Base-by-base conservation (phyloP, 768 basidiomycete genomes). In the Brasilioporus rufonigricans region DNA sequence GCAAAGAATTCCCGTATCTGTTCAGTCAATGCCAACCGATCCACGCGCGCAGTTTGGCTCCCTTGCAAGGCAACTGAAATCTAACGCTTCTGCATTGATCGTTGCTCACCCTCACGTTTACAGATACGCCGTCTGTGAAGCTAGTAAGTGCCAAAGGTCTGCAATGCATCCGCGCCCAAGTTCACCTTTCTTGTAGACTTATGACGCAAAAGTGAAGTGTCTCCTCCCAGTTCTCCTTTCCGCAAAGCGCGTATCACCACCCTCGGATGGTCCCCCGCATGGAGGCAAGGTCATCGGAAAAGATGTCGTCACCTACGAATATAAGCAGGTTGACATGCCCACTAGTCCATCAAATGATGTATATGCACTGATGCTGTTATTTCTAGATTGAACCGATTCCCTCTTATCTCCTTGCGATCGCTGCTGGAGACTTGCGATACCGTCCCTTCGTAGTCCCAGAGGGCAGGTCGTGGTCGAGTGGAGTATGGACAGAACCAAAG, bases 21-120 rank as follows among this genome's bases (percentile, higher is more conserved):
- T 98, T 94, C 75, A 93, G 91, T 55, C 96, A 97, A 64, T 91
- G 89, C 64, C 93, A 97, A 61, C 92, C 95, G 4, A 96, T 94
- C 60, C 87, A 95, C 65, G 89, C 89, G 3, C 83, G 94, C 26
- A 79, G 86, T 3, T 71, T 96, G 41, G 80, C 82, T 1, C 94
- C 93, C 3, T 65, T 92, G 53, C 93, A 95, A 80, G 88, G 88
- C 83, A 40, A 32, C 40, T 21, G 16, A 16, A 14, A 14, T 18
- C 1, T 2, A 16, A 36, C 4, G 7, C 21, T 9, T 33, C 18
- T 10, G 7, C 33, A n/a, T 8, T 14, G n/a, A 48, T 45, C 18
- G 19, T 3, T 1, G 7, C 44, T 64, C 16, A 66, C 11, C 1
- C 3, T 41, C 14, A 5, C 11, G 18, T 11, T 35, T 18, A 14